Conservation (phyloP, 2,329 filamentous ascomycete species). For the Trichoderma afroharzianum region DNA sequence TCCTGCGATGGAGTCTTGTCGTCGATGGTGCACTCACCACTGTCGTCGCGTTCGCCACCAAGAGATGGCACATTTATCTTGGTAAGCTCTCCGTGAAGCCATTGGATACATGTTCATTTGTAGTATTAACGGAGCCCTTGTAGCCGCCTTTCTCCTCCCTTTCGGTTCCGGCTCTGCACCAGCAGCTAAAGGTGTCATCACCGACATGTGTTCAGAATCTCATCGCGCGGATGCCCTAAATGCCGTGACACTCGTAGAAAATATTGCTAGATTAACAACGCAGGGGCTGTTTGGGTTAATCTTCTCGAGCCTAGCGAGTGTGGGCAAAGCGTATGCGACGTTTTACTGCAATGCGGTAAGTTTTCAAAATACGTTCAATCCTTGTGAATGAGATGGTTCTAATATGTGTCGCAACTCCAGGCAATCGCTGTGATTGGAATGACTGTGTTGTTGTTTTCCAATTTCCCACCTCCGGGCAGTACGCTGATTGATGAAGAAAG, state of each 20-base stretch:
- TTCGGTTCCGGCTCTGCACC: slow-evolving; percentile 67
- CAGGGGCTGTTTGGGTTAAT: slow-evolving; percentile 64
- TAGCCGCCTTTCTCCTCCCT: slow-evolving; percentile 60
- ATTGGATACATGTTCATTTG: not conserved
- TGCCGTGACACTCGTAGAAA: slow-evolving; percentile 67
- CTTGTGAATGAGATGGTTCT: no score
- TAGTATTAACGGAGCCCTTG: not conserved
- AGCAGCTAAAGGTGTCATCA: slow-evolving; percentile 69
- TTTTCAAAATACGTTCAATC: not conserved
- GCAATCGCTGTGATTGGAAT: slow-evolving; percentile 48
- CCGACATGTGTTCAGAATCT: slow-evolving; percentile 62
- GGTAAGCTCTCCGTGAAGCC: slow-evolving; percentile 31
- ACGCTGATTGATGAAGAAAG: slow-evolving; percentile 29
- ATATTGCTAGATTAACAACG: slow-evolving; percentile 60
- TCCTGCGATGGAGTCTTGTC: slow-evolving; percentile 62
- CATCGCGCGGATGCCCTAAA: slow-evolving; percentile 64
- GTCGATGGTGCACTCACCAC: slow-evolving; percentile 63
- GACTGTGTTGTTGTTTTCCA: slow-evolving; percentile 39
- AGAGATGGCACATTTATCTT: slow-evolving; percentile 66
- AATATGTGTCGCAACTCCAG: slow-evolving; percentile 30
- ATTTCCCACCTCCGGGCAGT: slow-evolving; percentile 40
- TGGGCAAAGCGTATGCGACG: slow-evolving; percentile 57
- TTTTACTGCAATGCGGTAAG: slow-evolving; percentile 65
- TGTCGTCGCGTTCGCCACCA: slow-evolving; percentile 57
- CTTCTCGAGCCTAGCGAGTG: slow-evolving; percentile 59